Conservation (phyloP, 257 asterid species). For the Vinca minor region DNA sequence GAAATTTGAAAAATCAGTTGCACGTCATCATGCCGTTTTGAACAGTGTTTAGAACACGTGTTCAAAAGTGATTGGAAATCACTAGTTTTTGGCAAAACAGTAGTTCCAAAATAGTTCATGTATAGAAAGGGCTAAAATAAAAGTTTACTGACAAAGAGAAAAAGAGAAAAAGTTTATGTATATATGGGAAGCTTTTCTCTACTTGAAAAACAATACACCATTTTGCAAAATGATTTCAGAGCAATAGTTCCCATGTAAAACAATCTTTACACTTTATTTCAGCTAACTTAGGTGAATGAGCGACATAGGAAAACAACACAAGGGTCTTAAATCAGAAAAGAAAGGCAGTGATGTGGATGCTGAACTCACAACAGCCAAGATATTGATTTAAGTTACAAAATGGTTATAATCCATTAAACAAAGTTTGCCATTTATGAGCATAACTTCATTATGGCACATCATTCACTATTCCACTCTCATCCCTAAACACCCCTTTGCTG, state of each 20-base stretch:
- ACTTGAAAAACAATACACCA: background rate
- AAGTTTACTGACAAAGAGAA: no score
- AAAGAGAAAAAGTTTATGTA: no score
- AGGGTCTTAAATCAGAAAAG: background rate
- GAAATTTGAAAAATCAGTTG: no score
- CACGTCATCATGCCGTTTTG: no score
- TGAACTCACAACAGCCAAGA: conserved; percentile 17
- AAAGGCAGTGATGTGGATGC: background rate
- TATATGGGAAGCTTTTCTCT: no score
- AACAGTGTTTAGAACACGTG: no score
- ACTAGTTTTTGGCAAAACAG: no score
- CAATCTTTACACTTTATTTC: background rate
- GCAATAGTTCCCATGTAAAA: background rate
- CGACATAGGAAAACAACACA: background rate
- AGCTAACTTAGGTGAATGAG: background rate
- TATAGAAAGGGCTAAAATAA: no score
- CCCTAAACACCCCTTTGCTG: conserved; percentile 4
- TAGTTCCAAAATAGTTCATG: no score
- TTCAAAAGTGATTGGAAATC: no score
- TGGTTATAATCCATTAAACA: conserved; percentile 25
- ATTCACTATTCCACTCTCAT: conserved; percentile 11
- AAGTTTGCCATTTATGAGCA: conserved; percentile 63
- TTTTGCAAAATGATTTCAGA: background rate
- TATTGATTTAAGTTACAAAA: conserved; percentile 20
- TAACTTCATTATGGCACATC: conserved; percentile 20